Conservation (phyloP, 192 early-diverging fungal species). For the Endogone sp. region DNA sequence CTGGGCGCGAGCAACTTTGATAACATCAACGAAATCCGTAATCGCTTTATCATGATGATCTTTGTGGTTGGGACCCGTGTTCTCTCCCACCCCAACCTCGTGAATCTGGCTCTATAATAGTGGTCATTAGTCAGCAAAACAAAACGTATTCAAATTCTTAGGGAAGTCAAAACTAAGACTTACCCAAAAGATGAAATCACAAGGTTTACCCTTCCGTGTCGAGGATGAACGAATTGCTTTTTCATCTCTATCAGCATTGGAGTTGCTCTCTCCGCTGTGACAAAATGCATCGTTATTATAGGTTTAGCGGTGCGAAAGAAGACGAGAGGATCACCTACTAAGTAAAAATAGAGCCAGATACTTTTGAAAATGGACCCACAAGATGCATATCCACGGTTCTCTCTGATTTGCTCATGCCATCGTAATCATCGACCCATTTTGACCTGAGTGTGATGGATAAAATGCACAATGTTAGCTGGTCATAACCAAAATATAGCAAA, state of each 20-base stretch:
- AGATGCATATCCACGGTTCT: conserved; percentile 7
- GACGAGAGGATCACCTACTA: conserved; percentile 10
- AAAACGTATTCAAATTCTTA: not conserved
- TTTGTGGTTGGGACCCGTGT: conserved; percentile 8
- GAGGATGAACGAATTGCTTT: not conserved
- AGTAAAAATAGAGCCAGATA: conserved; percentile 1
- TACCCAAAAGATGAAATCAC: conserved; percentile 12
- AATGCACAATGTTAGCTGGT: not conserved
- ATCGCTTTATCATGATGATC: conserved; percentile 9
- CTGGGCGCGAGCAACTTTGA: conserved; percentile 11
- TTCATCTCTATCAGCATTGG: conserved; percentile 7
- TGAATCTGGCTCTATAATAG: conserved; percentile 2
- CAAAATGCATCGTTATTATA: conserved; percentile 2
- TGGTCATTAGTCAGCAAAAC: not conserved
- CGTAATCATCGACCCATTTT: conserved; percentile 4
- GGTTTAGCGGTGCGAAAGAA: not conserved
- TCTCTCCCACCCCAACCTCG: conserved; percentile 13
- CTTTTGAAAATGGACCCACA: conserved; percentile 2
- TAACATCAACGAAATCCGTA: not conserved
- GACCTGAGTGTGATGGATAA: conserved; percentile 2
- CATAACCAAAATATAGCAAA: conserved; percentile 2
- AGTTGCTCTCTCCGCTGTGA: conserved; percentile 9
- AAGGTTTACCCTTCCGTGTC: conserved; percentile 7
- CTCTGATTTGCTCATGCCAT: not conserved
- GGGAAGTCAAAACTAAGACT: not conserved